Evolutionary conservation across 2,329 filamentous ascomycete species (phyloP).

Genomic region (Exophiala oligosperma): DNA sequence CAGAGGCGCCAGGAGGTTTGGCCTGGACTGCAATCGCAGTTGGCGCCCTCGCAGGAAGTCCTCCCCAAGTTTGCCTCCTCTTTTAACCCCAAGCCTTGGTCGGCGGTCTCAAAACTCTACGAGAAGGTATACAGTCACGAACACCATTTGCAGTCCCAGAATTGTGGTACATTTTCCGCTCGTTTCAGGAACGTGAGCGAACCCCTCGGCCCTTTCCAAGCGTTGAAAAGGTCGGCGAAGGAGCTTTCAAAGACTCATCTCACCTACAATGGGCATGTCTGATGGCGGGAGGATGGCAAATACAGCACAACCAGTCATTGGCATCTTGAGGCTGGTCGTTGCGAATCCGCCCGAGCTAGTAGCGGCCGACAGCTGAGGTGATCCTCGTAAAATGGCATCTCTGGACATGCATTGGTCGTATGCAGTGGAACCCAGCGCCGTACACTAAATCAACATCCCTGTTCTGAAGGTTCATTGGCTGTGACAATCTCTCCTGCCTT

Average conservation of each 20-base stretch:
- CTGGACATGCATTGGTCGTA: conserved; percentile 22
- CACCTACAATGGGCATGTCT: conserved; percentile 8
- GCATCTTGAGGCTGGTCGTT: conserved; percentile 10
- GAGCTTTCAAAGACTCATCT: conserved; percentile 8
- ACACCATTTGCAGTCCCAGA: conserved; percentile 26
- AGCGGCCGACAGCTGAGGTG: conserved; percentile 23
- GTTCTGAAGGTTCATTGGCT: conserved; percentile 22
- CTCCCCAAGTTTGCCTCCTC: conserved; percentile 1
- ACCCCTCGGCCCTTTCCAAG: conserved; percentile 1
- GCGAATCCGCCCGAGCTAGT: conserved; percentile 26
- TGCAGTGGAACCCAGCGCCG: conserved; percentile 9
- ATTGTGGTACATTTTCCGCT: conserved; percentile 11
- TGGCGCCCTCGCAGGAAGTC: conserved; percentile 15
- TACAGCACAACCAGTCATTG: conserved; percentile 27
- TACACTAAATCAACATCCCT: conserved; percentile 23
- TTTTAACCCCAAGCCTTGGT: conserved; percentile 1
- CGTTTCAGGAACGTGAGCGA: conserved; percentile 14
- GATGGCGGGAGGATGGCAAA: conserved; percentile 21
- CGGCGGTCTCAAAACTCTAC: conserved; percentile 19
- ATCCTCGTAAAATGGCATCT: conserved; percentile 25
- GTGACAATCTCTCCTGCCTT: background rate
- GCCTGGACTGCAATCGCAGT: conserved; percentile 2
- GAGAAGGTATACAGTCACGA: conserved; percentile 4
- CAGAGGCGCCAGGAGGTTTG: conserved; percentile 11
- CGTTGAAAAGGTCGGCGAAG: conserved; percentile 6